Evolutionary conservation across 805 yeast genomes (phyloP), one percentile per base, ranked within the genome.

Genomic region (Grigorovia humatica): DNA sequence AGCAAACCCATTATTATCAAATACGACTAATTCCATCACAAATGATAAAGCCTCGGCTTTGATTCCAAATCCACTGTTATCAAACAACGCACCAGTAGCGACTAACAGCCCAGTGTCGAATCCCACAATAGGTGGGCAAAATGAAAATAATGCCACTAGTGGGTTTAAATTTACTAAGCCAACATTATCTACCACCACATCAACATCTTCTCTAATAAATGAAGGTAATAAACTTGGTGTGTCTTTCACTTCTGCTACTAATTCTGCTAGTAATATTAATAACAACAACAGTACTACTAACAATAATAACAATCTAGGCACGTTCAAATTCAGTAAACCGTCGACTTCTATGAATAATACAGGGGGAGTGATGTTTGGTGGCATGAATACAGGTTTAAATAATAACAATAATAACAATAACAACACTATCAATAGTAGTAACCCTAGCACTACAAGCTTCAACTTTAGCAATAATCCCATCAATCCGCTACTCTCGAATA

Each of bases 161-260:
- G 27, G 51, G 45, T 44, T 49, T 48, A n/a, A 50, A 48, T 44
- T 52, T 51, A 40, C 30, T 19, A 48, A 44, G 9, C 50, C 44
- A 32, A 30, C n/a, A 18, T 29, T 40, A 5, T 15, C 45, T 2
- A 19, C 46, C 18, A 29, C 52, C 18, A 46, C 48, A 13, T 23
- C 51, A 17, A 38, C 46, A 9, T 48, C 43, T 29, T 48, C 48
- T 23, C 35, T 51, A 41, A 17, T 47, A 35, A 47, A 47, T 29
- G 40, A 29, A 9, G 27, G 38, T 23, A 46, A 35, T 27, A 42
- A 46, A 38, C 43, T 42, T 20, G 48, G 54, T n/a, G 54, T 54
- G 2, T 57, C 58, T 9, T 55, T 53, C 2, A 53, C 53, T 42
- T 43, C 44, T 29, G 48, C 23, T 23, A 9, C 1, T 29, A 40